Conservation (phyloP, 257 asterid genomes). For the Nyctanthes arbortristis region DNA sequence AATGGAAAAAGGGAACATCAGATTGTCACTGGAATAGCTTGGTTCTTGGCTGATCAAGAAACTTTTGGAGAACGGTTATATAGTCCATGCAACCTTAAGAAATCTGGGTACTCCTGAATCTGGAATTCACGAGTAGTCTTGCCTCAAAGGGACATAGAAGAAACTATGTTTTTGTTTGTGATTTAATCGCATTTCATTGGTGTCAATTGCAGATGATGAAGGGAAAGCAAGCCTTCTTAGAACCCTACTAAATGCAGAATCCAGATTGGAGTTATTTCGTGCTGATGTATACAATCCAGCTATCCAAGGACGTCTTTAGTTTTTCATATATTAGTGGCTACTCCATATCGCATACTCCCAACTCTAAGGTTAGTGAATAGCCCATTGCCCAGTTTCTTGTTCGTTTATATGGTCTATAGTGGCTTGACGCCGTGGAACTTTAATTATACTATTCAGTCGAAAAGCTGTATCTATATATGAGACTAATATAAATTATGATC, state of each 20-base stretch:
- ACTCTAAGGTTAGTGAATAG: no score
- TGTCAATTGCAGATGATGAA: constrained; percentile 24
- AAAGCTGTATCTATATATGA: no score
- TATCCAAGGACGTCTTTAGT: no score
- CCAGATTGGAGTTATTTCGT: constrained; percentile 28
- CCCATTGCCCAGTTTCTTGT: no score
- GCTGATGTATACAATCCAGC: constrained; percentile 38
- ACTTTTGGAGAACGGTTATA: constrained; percentile 29
- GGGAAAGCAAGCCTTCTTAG: constrained; percentile 30
- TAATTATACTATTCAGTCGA: no score
- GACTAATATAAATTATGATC: no score
- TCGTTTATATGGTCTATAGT: no score
- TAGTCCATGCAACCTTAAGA: constrained; percentile 35
- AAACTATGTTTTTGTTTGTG: background rate
- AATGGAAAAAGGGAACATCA: constrained; percentile 21
- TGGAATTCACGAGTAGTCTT: no score
- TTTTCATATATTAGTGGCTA: no score
- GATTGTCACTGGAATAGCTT: constrained; percentile 42
- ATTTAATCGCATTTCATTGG: background rate
- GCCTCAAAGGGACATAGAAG: no score
- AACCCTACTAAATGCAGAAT: constrained; percentile 30
- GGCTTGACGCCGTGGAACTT: no score
- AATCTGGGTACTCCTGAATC: constrained; percentile 37
- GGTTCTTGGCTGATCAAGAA: constrained; percentile 36
- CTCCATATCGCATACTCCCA: no score